Conservation (phyloP, 2,329 filamentous ascomycete species). For the Fusarium ramigenum region DNA sequence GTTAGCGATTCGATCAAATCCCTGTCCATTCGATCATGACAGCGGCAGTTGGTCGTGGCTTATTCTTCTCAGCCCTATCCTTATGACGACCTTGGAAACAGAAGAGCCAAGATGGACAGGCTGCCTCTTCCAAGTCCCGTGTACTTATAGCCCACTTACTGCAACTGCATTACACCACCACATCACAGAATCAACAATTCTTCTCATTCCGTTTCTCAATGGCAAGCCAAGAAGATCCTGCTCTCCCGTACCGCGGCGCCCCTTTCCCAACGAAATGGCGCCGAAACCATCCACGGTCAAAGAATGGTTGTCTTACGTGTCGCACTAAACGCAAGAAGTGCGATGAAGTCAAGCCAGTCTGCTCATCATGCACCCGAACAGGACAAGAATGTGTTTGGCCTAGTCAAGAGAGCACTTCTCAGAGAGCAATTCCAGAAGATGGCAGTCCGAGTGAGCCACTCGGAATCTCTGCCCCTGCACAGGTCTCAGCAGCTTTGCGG, state of each 20-base stretch:
- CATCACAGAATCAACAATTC: background rate
- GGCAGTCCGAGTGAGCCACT: background rate
- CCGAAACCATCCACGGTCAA: slow-evolving; percentile 10
- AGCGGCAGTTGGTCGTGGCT: background rate
- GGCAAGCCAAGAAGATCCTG: background rate
- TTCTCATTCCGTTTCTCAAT: background rate
- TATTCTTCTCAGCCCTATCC: background rate
- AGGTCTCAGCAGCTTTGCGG: background rate
- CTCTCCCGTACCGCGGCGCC: background rate
- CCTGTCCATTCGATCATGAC: background rate
- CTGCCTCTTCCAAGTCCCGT: background rate
- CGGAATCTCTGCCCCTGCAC: too few relatives aligned
- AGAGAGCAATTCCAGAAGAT: background rate
- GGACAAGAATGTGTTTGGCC: slow-evolving; percentile 5
- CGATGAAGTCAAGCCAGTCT: slow-evolving; percentile 8
- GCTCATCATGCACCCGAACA: background rate
- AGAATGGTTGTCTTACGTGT: slow-evolving; percentile 7
- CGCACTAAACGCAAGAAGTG: slow-evolving; percentile 20
- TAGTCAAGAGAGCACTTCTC: background rate
- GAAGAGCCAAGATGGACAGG: background rate
- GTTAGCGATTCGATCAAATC: slow-evolving; percentile 2
- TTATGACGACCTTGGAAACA: background rate
- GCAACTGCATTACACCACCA: background rate
- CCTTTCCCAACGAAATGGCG: slow-evolving; percentile 16
- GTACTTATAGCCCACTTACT: background rate